Conservation (phyloP, 2,329 filamentous ascomycete species). For the Fusarium stilboides region DNA sequence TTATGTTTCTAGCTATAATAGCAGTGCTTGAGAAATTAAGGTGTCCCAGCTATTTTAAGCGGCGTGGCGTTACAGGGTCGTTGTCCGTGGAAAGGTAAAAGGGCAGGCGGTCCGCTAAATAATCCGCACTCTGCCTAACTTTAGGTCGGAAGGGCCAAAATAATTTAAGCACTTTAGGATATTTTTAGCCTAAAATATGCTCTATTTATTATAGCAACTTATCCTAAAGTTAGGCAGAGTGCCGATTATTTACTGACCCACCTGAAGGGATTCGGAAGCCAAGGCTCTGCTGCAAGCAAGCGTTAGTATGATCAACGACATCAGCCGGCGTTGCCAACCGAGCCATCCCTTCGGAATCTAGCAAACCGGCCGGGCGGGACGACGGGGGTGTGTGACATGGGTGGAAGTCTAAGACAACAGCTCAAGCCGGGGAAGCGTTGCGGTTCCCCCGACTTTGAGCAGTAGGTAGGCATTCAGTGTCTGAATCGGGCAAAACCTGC, state of each 20-base stretch:
- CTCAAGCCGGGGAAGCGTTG: conserved; percentile 44
- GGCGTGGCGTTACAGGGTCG: conserved; percentile 30
- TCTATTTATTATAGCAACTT: too few relatives aligned
- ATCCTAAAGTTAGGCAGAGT: too few relatives aligned
- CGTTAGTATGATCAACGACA: conserved; percentile 29
- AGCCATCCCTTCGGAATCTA: conserved; percentile 49
- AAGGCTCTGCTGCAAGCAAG: conserved; percentile 39
- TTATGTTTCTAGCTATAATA: neutral
- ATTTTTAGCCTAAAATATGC: too few relatives aligned
- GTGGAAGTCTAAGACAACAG: conserved; percentile 18
- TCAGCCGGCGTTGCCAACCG: conserved; percentile 34
- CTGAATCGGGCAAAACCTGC: neutral
- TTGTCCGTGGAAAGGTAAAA: conserved; percentile 11
- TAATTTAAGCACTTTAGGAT: too few relatives aligned
- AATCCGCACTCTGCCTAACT: too few relatives aligned
- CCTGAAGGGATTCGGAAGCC: conserved; percentile 36
- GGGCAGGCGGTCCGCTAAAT: too few relatives aligned
- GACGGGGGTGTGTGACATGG: conserved; percentile 30
- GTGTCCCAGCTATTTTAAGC: conserved; percentile 26
- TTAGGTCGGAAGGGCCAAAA: too few relatives aligned
- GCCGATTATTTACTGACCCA: too few relatives aligned
- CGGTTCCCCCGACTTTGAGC: conserved; percentile 23
- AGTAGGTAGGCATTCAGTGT: neutral
- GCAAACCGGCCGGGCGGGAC: conserved; percentile 42
- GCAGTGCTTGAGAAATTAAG: neutral